Evolutionary conservation across 495 filamentous ascomycete species (phyloP), one percentile per base, ranked within the genome.

Genomic region (Penicillium crystallinum): DNA sequence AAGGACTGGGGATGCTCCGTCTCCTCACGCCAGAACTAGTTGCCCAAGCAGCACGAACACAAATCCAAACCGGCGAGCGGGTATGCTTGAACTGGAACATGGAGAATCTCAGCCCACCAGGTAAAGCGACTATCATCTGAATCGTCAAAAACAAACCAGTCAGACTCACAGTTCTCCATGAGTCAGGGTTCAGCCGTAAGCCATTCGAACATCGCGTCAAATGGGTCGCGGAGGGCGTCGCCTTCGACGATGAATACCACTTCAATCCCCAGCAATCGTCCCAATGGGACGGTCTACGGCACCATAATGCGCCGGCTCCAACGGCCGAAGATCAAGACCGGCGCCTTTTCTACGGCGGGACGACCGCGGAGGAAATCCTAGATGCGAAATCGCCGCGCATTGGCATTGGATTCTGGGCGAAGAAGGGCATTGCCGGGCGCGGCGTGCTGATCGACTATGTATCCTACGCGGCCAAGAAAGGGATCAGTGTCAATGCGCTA

Each of bases 271-370:
- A 91, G 61, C 79, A 81, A 57, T 80, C 81, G 22, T 86, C 83
- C 3, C 88, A 92, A 66, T 90, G 88, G 88, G 88, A 91, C 59
- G 83, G 85, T 17, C 75, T 90, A n/a, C 73, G 84, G 41, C 86
- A 89, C 58, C 72, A 76, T 52, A 70, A 66, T 21, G 62, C 59
- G 2, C 72, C 72, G 7, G 65, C 59, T 0, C 69, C 70, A 6
- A 65, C 63, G 50, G 35, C 68, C 48, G 41, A 72, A 64, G 58
- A 70, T 59, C 19, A 61, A 53, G 46, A 70, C 52, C 56, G 66
- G 40, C 48, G 71, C 30, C 38, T 85, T 57, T 76, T 74, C 58
- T 78, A 83, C 65, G 81, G 81, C 56, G 71, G 73, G 10, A 75
- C 77, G 6, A 80, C 71, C 19, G 69, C 69, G 5, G 63, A 64